Base-by-base conservation (phyloP, 169 alveolate species). In the Eimeria sp. region DNA sequence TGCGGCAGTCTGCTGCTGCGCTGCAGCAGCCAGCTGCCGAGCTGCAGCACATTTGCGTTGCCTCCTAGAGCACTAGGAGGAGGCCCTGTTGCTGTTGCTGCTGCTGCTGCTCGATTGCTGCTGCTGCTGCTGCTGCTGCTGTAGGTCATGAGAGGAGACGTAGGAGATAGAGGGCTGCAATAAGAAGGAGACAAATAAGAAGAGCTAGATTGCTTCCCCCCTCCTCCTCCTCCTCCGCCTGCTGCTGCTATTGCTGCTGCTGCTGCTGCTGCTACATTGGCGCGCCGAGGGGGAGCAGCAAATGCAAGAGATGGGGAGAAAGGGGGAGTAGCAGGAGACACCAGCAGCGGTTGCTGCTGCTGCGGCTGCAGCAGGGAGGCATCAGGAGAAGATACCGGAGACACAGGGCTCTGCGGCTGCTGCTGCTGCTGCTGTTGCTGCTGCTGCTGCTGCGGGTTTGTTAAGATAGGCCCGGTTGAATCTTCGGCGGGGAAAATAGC, bases 401-500 rank as follows among this genome's bases (percentile, higher is more conserved):
- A 54, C 16, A 54, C 20, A 54, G 61, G 61, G 20, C 10, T 54
- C 61, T 54, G 61, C 61, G 10, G 61, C 61, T 54, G 61, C 51
- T 73, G 84, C 84, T 73, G 84, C 84, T 73, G 84, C 84, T 73
- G 84, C 84, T 73, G 84, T 49, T 30, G 84, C 75, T 65, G 75
- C 75, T 65, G 75, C 75, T 65, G 13, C 16, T 65, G 75, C 70
- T 58, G 75, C 3, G 13, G 3, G 84, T 14, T 27, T 20, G 45
- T 27, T 20, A 18, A 70, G 5, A 34, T 0, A 34, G 40, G 40
- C 40, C 40, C 40, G 0, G 40, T 34, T 34, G 40, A 1, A 30
- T 73, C 20, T 18, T 73, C 57, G 3, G 84, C 4, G 2, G 40
- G 45, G 78, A 14, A 30, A 25, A 30, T 20, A 30, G 84, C 84